A percentile compares a stretch with the other conserved stretches of the same genome.
Evolutionary conservation across 2,329 filamentous ascomycete species (phyloP).

Genomic region (Colletotrichum endophyticum): DNA sequence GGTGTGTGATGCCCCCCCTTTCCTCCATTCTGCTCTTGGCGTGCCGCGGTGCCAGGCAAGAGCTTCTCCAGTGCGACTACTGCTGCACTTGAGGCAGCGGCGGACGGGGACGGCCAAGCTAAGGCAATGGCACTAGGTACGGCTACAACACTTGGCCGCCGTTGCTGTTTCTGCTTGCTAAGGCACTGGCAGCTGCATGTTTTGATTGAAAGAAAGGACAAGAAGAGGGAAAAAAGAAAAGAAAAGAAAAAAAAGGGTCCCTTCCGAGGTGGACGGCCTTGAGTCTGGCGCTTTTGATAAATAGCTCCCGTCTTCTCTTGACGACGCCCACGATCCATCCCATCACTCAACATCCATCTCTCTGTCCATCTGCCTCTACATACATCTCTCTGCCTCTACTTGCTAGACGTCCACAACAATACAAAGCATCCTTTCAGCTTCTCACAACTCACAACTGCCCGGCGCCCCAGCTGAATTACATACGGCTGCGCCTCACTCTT

Average conservation of each 20-base stretch:
- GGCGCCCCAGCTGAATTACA: background rate
- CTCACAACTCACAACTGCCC: background rate
- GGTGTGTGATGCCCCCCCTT: conserved; percentile 4
- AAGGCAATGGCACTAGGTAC: background rate
- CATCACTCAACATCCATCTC: background rate
- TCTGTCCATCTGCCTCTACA: background rate
- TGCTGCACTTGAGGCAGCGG: background rate
- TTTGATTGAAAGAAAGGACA: background rate
- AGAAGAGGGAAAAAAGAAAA: background rate
- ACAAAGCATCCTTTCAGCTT: background rate
- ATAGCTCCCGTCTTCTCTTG: background rate
- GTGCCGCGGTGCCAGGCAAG: background rate
- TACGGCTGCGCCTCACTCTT: background rate
- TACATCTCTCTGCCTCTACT: background rate
- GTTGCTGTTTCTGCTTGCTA: background rate
- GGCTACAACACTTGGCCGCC: background rate
- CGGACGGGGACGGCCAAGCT: background rate
- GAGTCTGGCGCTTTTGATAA: background rate
- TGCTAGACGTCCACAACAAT: background rate
- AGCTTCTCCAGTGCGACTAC: background rate
- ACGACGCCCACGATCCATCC: background rate
- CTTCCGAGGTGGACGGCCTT: background rate
- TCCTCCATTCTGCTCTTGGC: background rate
- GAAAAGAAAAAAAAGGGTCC: background rate
- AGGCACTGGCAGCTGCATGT: background rate